Percentiles rank a stretch among this genome's conserved stretches.
phyloP scores from a whole-genome alignment of 2,329 filamentous ascomycete genomes.

The Talaromyces rugulosus region DNA sequence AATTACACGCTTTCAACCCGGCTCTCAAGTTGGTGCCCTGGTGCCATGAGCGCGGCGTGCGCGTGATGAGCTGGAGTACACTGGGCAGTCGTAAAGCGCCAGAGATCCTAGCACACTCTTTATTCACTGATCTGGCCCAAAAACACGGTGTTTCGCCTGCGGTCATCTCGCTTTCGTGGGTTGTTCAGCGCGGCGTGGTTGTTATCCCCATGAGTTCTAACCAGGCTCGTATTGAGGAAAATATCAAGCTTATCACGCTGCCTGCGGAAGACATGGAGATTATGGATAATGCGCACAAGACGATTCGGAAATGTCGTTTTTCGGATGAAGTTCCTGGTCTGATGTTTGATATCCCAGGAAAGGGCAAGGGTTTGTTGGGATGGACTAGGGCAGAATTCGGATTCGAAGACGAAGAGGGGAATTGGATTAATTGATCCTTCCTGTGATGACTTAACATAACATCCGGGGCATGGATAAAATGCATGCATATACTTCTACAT shows the following conservation, averaged over 20 bases:
- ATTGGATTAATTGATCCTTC: neutral
- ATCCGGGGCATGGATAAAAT: neutral
- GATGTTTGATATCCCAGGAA: neutral
- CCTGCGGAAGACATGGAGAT: slow-evolving; percentile 9
- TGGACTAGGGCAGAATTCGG: slow-evolving; percentile 1
- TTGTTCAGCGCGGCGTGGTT: slow-evolving; percentile 42
- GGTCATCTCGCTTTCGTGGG: slow-evolving; percentile 42
- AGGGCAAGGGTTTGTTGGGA: neutral
- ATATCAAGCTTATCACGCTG: slow-evolving; percentile 27
- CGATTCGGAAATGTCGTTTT: neutral
- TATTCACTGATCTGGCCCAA: neutral
- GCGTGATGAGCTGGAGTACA: slow-evolving; percentile 9
- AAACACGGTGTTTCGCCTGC: neutral
- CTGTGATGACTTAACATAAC: neutral
- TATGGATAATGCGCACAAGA: neutral
- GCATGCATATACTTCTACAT: neutral
- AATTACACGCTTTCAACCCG: slow-evolving; percentile 30
- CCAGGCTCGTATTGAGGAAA: slow-evolving; percentile 41
- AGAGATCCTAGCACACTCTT: neutral
- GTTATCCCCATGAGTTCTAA: slow-evolving; percentile 51
- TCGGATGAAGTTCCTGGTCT: neutral
- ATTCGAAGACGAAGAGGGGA: neutral
- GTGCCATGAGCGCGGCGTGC: slow-evolving; percentile 28
- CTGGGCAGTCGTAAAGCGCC: neutral
- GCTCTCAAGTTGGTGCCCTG: slow-evolving; percentile 27